Evolutionary conservation across 1,284 basidiomycete species (phyloP), one percentile per base, ranked within the genome.

Genomic region (Xanthoconium separans): DNA sequence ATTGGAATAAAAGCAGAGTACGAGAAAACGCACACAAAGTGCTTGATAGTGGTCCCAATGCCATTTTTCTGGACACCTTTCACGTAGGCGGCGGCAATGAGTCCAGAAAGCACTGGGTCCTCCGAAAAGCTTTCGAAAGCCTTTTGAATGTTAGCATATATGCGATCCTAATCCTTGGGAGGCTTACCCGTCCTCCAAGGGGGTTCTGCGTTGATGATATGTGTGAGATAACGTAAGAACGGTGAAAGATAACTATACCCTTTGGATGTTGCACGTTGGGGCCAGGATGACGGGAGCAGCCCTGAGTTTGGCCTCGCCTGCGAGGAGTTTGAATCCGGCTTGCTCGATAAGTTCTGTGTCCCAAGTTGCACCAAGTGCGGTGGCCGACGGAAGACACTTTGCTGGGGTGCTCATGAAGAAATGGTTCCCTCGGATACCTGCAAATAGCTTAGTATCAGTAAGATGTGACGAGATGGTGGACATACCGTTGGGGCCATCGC

Each of bases 71-170:
- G 90, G 2, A 91, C 77, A 18, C 89, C 90, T 43, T 83, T 82
- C 43, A 91, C 78, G 63, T 90, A 92, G 4, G 86, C 79, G 0
- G 88, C 81, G 1, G 89, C 82, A 37, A 90, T 77, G 58, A 78
- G 74, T 20, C 91, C 91, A 20, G 85, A 86, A 6, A 90, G 77
- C 51, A 82, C 71, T 2, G 91, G 89, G 64, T 93, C 91, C 67
- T 93, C 91, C 0, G 89, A 88, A 73, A 89, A 92, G 41, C 85
- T 87, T 66, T 89, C 86, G 61, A 89, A 89, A 58, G 81, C 77
- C 81, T 83, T 44, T 41, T 3, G 8, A 22, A 18, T 30, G 29
- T 69, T 11, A 62, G 61, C 40, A 49, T 51, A 51, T 51, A 51
- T 45, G 31, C 36, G 5, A 31, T 4, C 5, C 20, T 18, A 11